Evolutionary conservation across 306 rosid genomes (phyloP).

Genomic region (Herpetospermum pedunculosum): DNA sequence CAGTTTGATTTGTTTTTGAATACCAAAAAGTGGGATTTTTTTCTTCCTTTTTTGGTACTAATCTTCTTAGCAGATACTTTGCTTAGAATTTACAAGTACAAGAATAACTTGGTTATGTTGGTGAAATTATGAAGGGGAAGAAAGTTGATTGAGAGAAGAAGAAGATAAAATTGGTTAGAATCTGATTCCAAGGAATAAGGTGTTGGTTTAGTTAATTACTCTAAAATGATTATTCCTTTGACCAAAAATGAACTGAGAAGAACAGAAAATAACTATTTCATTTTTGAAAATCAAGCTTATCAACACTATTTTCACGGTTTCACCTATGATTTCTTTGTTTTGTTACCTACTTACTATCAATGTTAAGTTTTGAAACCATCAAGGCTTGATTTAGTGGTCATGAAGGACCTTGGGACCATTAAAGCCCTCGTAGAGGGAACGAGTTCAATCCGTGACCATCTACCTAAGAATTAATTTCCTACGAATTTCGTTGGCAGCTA

Average conservation of each 20-base stretch:
- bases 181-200: constrained; percentile 22
- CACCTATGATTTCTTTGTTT: no score
- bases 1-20: neutral
- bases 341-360: no score
- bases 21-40: neutral
- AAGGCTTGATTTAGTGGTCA: no score
- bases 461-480: no score
- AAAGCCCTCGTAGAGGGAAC: no score
- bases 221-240: neutral
- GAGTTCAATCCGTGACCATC: no score
- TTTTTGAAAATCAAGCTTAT: no score
- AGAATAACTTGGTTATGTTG: constrained; percentile 23
- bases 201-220: constrained; percentile 8
- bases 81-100: constrained; percentile 21
- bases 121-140: constrained; percentile 12
- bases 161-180: constrained; percentile 17
- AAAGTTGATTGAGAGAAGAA: constrained; percentile 9
- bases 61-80: constrained; percentile 22
- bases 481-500: no score
- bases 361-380: no score
- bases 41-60: neutral
- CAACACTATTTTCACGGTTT: no score
- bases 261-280: no score
- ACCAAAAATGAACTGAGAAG: neutral
- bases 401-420: no score